A percentile compares a stretch with the other conserved stretches of the same genome.
Evolutionary conservation across 768 basidiomycete species (phyloP).

Genomic region (Daedaleopsis sinensis): DNA sequence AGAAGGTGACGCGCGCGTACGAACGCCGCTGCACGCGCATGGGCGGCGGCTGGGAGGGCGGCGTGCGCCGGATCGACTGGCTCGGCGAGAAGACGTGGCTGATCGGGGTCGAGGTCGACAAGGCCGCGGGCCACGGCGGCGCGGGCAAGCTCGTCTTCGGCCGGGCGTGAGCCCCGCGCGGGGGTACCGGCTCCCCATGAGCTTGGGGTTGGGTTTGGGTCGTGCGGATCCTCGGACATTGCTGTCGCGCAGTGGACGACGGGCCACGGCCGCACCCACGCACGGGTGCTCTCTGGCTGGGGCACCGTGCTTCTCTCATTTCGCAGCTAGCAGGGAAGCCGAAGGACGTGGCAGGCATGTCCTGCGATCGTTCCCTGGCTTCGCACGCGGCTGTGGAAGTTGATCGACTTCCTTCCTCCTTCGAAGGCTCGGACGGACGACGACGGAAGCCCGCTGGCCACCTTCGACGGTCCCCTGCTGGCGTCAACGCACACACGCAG

Average conservation of each 20-base stretch:
- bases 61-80: conserved; percentile 71
- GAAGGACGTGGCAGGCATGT: not conserved
- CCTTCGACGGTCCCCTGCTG: not conserved
- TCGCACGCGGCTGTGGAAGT: not conserved
- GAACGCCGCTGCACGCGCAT: conserved; percentile 60
- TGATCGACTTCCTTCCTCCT: not conserved
- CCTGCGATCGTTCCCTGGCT: not conserved
- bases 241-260: too few relatives aligned
- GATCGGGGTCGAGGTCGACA: conserved; percentile 63
- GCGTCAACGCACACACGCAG: not conserved
- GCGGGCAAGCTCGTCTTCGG: conserved; percentile 55
- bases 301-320: too few relatives aligned
- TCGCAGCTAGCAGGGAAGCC: not conserved
- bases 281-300: too few relatives aligned
- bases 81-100: conserved; percentile 61
- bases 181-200: not conserved
- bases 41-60: conserved; percentile 69
- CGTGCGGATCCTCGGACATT: too few relatives aligned
- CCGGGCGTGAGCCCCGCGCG: conserved; percentile 35
- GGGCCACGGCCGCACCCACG: too few relatives aligned
- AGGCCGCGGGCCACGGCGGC: conserved; percentile 39
- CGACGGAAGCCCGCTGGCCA: not conserved
- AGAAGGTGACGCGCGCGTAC: conserved; percentile 62
- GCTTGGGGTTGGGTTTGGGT: too few relatives aligned
- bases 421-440: not conserved